Conservation (phyloP, 1,139 yeast genomes). For the Protomyces macrosporus region DNA sequence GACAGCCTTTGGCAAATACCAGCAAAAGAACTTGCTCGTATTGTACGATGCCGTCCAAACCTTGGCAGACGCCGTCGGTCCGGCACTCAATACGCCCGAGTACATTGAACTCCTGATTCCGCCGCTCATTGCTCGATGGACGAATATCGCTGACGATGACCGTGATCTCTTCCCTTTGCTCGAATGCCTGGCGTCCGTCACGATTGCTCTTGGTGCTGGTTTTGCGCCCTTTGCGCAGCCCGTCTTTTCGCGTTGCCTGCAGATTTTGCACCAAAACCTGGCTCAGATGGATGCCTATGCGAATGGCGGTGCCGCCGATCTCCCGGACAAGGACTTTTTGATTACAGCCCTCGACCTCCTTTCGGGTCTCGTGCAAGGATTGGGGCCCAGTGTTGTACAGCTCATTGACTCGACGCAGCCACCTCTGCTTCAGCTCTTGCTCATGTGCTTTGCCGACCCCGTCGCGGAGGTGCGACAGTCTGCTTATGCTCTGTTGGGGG, state of each 20-base stretch:
- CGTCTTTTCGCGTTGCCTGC: conserved; percentile 73
- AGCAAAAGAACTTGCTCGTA: conserved; percentile 71
- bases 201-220: conserved; percentile 74
- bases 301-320: conserved; percentile 61
- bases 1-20: conserved; percentile 68
- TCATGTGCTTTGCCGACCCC: conserved; percentile 70
- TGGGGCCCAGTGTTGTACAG: conserved; percentile 58
- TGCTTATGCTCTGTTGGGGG: conserved; percentile 86
- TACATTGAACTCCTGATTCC: conserved; percentile 65
- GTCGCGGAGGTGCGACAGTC: conserved; percentile 85
- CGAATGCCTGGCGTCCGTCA: conserved; percentile 87
- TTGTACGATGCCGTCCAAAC: conserved; percentile 92
- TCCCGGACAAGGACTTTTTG: conserved; percentile 85
- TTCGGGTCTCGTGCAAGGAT: conserved; percentile 89
- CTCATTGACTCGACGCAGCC: conserved; percentile 44
- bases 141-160: conserved; percentile 64
- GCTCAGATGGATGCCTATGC: conserved; percentile 61
- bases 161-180: conserved; percentile 82
- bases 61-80: conserved; percentile 69
- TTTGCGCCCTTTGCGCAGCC: conserved; percentile 89
- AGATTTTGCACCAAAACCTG: conserved; percentile 63
- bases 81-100: conserved; percentile 40
- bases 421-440: conserved; percentile 58
- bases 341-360: conserved; percentile 83
- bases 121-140: conserved; percentile 78